phyloP scores from a whole-genome alignment of 208 protist genomes.

The Vickermania spadyakhi region DNA sequence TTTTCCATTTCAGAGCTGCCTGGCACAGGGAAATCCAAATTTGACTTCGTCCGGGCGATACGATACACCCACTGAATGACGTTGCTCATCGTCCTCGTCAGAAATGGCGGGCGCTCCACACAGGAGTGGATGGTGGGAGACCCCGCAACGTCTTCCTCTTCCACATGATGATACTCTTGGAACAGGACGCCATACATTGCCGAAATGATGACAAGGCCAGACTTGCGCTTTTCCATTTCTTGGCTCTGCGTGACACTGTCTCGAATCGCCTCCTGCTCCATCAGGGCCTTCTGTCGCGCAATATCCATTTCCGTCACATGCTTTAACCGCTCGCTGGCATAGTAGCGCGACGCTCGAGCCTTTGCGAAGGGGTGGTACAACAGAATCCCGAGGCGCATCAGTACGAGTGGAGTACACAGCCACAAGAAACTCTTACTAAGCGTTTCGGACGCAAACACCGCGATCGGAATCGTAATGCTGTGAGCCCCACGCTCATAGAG shows the following conservation, averaged over 20 bases:
- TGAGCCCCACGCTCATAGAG: conserved; percentile 61
- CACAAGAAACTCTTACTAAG: conserved; percentile 38
- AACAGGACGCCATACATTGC: conserved; percentile 75
- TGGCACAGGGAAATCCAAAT: background rate
- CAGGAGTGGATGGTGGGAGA: background rate
- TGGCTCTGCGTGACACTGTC: conserved; percentile 27
- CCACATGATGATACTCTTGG: conserved; percentile 41
- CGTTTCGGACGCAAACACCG: conserved; percentile 43
- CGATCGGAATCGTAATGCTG: conserved; percentile 61
- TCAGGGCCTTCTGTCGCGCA: conserved; percentile 40
- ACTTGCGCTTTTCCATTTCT: conserved; percentile 46
- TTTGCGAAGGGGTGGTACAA: conserved; percentile 44
- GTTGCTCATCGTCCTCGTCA: background rate
- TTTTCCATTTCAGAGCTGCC: background rate
- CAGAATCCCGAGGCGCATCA: conserved; percentile 36
- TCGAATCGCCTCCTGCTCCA: conserved; percentile 69
- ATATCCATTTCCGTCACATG: conserved; percentile 71
- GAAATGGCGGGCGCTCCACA: background rate
- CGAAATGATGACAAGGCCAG: conserved; percentile 81
- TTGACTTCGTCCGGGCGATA: background rate
- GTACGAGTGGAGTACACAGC: conserved; percentile 37
- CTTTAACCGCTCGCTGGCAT: conserved; percentile 29
- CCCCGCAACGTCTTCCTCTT: conserved; percentile 4
- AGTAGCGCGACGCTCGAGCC: conserved; percentile 28
- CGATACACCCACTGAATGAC: conserved; percentile 1